Evolutionary conservation across 2,329 filamentous ascomycete genomes (phyloP).

Genomic region (Colletotrichum spinosum): DNA sequence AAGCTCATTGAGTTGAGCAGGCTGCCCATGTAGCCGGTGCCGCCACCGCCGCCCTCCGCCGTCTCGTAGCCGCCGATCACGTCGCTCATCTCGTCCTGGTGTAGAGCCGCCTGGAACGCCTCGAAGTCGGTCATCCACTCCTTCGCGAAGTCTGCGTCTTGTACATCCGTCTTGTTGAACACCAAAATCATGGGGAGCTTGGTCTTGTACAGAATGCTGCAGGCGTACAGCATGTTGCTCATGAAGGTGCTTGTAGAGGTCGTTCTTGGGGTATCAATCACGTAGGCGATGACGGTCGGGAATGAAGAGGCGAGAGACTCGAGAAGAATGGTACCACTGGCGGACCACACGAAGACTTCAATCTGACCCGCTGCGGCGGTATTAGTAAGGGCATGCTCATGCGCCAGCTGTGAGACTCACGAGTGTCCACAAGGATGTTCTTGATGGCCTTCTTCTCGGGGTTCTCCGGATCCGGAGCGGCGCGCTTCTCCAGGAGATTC

Average conservation of each 20-base stretch:
- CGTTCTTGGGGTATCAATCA: slow-evolving; percentile 96
- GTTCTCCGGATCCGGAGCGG: slow-evolving; percentile 70
- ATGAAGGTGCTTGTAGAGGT: slow-evolving; percentile 97
- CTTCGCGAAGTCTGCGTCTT: slow-evolving; percentile 90
- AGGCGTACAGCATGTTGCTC: slow-evolving; percentile 99
- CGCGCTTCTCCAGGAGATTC: slow-evolving; percentile 87
- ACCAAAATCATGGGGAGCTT: slow-evolving; percentile 98
- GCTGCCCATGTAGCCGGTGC: slow-evolving; percentile 96
- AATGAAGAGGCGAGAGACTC: slow-evolving; percentile 94
- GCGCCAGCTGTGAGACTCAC: slow-evolving; percentile 41
- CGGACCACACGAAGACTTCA: slow-evolving; percentile 98
- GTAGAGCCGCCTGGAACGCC: slow-evolving; percentile 88
- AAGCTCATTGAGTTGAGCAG: slow-evolving; percentile 97
- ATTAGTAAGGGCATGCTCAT: background rate
- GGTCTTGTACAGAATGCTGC: slow-evolving; percentile 98
- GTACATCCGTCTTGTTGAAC: slow-evolving; percentile 98
- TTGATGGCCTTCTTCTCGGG: slow-evolving; percentile 74
- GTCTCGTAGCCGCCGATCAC: slow-evolving; percentile 80
- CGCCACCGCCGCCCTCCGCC: slow-evolving; percentile 67
- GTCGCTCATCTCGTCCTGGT: slow-evolving; percentile 81
- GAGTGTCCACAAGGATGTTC: slow-evolving; percentile 93
- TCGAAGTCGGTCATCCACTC: slow-evolving; percentile 99
- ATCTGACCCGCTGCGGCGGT: slow-evolving; percentile 80
- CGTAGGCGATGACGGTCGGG: slow-evolving; percentile 95
- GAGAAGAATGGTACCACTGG: slow-evolving; percentile 91